phyloP scores from a whole-genome alignment of 306 rosid genomes.

The Trifolium pratense region DNA sequence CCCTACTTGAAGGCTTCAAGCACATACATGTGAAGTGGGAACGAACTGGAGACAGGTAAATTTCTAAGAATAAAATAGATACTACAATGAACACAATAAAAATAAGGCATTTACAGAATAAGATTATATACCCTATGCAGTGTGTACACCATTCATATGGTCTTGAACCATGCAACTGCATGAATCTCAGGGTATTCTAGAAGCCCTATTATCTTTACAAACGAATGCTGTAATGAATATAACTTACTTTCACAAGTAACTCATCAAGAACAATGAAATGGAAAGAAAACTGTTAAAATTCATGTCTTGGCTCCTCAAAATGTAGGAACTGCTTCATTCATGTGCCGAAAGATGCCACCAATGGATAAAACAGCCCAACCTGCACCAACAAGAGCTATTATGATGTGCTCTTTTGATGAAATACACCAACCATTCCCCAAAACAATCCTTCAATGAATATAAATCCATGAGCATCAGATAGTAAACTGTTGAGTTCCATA shows the following conservation, averaged over 20 bases:
- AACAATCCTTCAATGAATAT: slow-evolving; percentile 37
- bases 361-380: slow-evolving; percentile 37
- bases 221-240: slow-evolving; percentile 54
- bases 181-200: slow-evolving; percentile 41
- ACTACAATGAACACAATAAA: slow-evolving; percentile 38
- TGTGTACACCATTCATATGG: slow-evolving; percentile 3
- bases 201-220: slow-evolving; percentile 57
- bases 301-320: slow-evolving; percentile 46
- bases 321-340: slow-evolving; percentile 36
- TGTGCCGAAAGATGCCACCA: slow-evolving; percentile 43
- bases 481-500: slow-evolving; percentile 39
- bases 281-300: slow-evolving; percentile 39
- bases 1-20: slow-evolving; percentile 15
- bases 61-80: slow-evolving; percentile 26
- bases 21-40: slow-evolving; percentile 11
- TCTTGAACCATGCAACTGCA: slow-evolving; percentile 37
- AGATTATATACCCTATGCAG: slow-evolving; percentile 35
- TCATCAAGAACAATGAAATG: slow-evolving; percentile 42
- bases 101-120: slow-evolving; percentile 49
- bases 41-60: slow-evolving; percentile 12
- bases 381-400: slow-evolving; percentile 28
- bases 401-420: slow-evolving; percentile 40
- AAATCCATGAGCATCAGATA: slow-evolving; percentile 41
- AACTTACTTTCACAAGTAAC: slow-evolving; percentile 47
- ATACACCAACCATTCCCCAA: slow-evolving; percentile 33